Percentiles rank a stretch among this genome's conserved stretches.
These are phyloP conservation scores for Cicer judaicum DNA, from an alignment of 306 rosid genomes.

Conservation along the genomic window DNA sequence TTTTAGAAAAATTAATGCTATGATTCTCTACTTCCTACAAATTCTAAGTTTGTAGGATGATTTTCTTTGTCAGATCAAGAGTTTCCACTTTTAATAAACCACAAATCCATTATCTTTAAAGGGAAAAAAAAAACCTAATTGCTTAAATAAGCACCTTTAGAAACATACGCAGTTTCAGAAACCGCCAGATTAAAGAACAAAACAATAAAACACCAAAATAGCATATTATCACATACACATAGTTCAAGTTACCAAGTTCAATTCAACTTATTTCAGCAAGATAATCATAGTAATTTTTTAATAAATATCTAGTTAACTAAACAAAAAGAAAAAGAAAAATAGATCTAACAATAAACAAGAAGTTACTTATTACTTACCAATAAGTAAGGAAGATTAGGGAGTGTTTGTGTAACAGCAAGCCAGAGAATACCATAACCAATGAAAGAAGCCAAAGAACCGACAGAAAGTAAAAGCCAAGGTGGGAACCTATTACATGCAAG, in stretches of 20 bases:
- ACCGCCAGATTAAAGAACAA: neutral
- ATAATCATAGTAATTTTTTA: neutral
- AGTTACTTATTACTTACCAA: slow-evolving; percentile 48
- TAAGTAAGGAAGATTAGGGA: slow-evolving; percentile 61
- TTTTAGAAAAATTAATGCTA: neutral
- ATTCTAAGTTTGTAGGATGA: neutral
- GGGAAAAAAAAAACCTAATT: neutral
- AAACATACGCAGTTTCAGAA: neutral
- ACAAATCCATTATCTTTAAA: neutral
- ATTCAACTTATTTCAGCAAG: neutral
- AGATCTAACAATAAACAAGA: neutral
- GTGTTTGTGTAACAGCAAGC: slow-evolving; percentile 57
- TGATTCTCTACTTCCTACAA: slow-evolving; percentile 13
- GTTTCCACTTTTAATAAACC: neutral
- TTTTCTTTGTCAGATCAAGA: slow-evolving; percentile 1
- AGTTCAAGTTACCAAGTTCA: neutral
- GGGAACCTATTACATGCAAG: slow-evolving; percentile 78
- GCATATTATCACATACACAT: neutral
- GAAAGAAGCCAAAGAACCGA: slow-evolving; percentile 67
- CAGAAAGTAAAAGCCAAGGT: slow-evolving; percentile 64
- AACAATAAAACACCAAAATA: neutral
- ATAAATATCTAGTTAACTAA: neutral
- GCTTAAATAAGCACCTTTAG: neutral
- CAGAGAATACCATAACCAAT: slow-evolving; percentile 69
- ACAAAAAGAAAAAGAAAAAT: neutral